Evolutionary conservation across 768 basidiomycete genomes (phyloP).

Genomic region (Xerocomellus chrysenteron): DNA sequence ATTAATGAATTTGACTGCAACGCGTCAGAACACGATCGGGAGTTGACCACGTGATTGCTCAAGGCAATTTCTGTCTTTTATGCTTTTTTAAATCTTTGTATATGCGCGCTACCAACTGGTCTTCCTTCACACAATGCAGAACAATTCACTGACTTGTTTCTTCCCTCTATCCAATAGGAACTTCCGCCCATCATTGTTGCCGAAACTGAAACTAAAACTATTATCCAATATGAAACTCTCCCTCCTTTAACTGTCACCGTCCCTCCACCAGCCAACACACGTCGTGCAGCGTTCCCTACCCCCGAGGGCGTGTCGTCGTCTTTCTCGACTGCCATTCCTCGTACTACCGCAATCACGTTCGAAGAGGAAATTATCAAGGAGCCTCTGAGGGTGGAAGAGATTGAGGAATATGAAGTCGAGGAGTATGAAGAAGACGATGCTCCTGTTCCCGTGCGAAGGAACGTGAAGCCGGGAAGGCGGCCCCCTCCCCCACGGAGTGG

Average conservation of each 20-base stretch:
- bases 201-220: conserved; percentile 64
- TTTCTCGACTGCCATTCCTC: conserved; percentile 61
- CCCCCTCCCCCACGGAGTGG: conserved; percentile 46
- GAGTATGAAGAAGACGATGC: conserved; percentile 45
- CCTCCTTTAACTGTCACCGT: conserved; percentile 64
- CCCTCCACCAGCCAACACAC: conserved; percentile 77
- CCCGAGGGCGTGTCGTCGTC: conserved; percentile 62
- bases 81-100: conserved; percentile 14
- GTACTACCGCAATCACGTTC: conserved; percentile 69
- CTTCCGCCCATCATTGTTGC: conserved; percentile 40
- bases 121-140: conserved; percentile 26
- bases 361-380: conserved; percentile 53
- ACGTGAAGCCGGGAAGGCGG: conserved; percentile 45
- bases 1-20: conserved; percentile 27
- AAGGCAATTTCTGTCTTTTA: conserved; percentile 36
- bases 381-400: conserved; percentile 36
- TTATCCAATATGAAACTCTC: conserved; percentile 49
- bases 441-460: conserved; percentile 42
- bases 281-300: conserved; percentile 68
- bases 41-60: conserved; percentile 26
- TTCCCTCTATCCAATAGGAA: conserved; percentile 36
- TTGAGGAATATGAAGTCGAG: conserved; percentile 36
- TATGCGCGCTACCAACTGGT: conserved; percentile 36
- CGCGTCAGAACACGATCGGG: conserved; percentile 31
- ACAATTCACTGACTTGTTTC: conserved; percentile 35